Percentiles rank a stretch among this genome's conserved stretches.
These are phyloP conservation scores for Globisporangium lucens DNA, from an alignment of 352 stramenopile genomes.

Conservation along the genomic window DNA sequence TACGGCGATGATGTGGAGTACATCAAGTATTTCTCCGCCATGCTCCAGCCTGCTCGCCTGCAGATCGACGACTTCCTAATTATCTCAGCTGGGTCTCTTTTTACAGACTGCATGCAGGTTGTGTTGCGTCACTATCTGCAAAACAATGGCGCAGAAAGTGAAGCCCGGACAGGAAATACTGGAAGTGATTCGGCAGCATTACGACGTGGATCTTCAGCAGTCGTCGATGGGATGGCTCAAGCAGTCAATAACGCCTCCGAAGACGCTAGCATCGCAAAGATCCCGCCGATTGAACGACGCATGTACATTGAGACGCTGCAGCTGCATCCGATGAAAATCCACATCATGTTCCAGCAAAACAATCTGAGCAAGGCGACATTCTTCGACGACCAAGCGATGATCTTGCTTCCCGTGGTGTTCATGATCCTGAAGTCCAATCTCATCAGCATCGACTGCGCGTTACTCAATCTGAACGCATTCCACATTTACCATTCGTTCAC, in stretches of 20 bases:
- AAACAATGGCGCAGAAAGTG: background rate
- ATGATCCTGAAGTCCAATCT: slow-evolving; percentile 62
- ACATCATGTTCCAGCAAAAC: slow-evolving; percentile 76
- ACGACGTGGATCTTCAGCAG: background rate
- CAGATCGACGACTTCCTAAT: slow-evolving; percentile 68
- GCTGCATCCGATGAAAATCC: slow-evolving; percentile 75
- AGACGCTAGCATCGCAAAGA: slow-evolving; percentile 17
- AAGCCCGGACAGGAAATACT: background rate
- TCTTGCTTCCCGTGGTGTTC: slow-evolving; percentile 55
- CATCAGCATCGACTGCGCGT: slow-evolving; percentile 75
- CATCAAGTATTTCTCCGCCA: slow-evolving; percentile 83
- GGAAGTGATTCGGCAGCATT: background rate
- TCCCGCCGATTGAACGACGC: slow-evolving; percentile 42
- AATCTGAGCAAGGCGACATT: slow-evolving; percentile 38
- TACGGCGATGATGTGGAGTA: slow-evolving; percentile 86
- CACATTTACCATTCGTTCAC: slow-evolving; percentile 83
- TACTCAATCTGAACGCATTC: slow-evolving; percentile 78
- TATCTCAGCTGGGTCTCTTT: slow-evolving; percentile 38
- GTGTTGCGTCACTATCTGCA: slow-evolving; percentile 34
- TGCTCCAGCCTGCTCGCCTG: slow-evolving; percentile 67
- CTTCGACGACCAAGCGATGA: slow-evolving; percentile 38
- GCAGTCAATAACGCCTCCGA: background rate
- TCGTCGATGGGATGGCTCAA: background rate
- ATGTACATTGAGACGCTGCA: slow-evolving; percentile 87
- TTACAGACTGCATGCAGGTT: slow-evolving; percentile 42